phyloP scores from a whole-genome alignment of 2,329 filamentous ascomycete genomes.

The Coniochaeta sp. region DNA sequence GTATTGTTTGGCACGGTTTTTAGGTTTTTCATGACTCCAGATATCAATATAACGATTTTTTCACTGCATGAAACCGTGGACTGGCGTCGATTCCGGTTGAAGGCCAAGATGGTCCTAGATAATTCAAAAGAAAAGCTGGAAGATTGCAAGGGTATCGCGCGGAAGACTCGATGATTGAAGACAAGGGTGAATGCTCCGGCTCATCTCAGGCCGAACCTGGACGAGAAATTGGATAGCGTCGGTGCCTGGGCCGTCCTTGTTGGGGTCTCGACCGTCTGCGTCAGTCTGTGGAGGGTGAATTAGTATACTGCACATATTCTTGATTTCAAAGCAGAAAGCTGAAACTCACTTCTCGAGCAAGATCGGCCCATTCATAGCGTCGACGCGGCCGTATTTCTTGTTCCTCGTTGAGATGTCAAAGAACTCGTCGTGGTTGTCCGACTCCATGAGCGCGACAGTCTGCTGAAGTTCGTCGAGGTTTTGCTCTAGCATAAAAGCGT shows the following conservation, averaged over 20 bases:
- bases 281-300: conserved; percentile 32
- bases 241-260: conserved; percentile 39
- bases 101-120: background rate
- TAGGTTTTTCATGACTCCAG: background rate
- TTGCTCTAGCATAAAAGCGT: conserved; percentile 75
- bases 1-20: background rate
- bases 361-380: conserved; percentile 80
- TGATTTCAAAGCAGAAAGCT: background rate
- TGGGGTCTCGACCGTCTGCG: conserved; percentile 51
- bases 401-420: conserved; percentile 87
- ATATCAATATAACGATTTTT: background rate
- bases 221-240: conserved; percentile 64
- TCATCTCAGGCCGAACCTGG: conserved; percentile 60
- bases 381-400: conserved; percentile 88
- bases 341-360: conserved; percentile 77
- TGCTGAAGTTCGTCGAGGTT: conserved; percentile 91
- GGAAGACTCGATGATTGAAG: background rate
- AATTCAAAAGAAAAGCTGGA: background rate
- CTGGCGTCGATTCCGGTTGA: background rate
- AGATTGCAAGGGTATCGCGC: background rate
- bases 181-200: background rate
- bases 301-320: background rate
- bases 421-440: conserved; percentile 91
- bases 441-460: conserved; percentile 80
- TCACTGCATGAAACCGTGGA: background rate